These are phyloP conservation scores for Lolium perenne DNA, from an alignment of 176 grass and related monocot species.

Conservation along the genomic window DNA sequence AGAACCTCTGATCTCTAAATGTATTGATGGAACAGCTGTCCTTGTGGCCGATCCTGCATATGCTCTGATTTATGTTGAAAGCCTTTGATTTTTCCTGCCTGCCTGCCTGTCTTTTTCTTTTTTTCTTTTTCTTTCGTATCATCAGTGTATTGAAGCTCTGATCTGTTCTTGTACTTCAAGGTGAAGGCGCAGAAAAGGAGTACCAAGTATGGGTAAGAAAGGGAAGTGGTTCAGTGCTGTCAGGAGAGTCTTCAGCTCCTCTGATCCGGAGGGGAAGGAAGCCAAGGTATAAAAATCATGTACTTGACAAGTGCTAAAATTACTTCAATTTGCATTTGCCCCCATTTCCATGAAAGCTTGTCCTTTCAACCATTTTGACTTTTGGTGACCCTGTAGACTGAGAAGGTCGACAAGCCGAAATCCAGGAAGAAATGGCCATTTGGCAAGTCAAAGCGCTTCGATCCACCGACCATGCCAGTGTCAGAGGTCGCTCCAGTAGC, in stretches of 20 bases:
- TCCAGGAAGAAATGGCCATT: slow-evolving; percentile 68
- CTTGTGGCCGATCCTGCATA: neutral
- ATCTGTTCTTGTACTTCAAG: slow-evolving; percentile 36
- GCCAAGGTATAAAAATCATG: slow-evolving; percentile 53
- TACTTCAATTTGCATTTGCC: neutral
- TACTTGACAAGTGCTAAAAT: neutral
- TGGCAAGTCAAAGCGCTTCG: slow-evolving; percentile 48
- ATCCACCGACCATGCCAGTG: slow-evolving; percentile 43
- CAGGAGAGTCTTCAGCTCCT: slow-evolving; percentile 77
- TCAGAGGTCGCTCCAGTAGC: slow-evolving; percentile 31
- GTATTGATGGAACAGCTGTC: neutral
- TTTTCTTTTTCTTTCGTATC: neutral
- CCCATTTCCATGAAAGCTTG: neutral
- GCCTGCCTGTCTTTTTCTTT: neutral
- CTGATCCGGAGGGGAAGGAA: slow-evolving; percentile 60
- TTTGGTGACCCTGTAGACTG: slow-evolving; percentile 41
- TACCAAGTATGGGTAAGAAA: slow-evolving; percentile 70
- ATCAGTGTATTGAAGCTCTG: slow-evolving; percentile 32
- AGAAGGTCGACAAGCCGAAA: slow-evolving; percentile 58
- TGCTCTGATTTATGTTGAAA: neutral
- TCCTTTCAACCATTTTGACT: slow-evolving; percentile 20
- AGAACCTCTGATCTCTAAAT: slow-evolving; percentile 22
- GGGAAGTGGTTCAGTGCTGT: slow-evolving; percentile 77
- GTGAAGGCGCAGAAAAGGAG: slow-evolving; percentile 18
- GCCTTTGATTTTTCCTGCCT: slow-evolving; percentile 7